phyloP scores from a whole-genome alignment of 179 eudicot genomes.

The Spinacia oleracea region DNA sequence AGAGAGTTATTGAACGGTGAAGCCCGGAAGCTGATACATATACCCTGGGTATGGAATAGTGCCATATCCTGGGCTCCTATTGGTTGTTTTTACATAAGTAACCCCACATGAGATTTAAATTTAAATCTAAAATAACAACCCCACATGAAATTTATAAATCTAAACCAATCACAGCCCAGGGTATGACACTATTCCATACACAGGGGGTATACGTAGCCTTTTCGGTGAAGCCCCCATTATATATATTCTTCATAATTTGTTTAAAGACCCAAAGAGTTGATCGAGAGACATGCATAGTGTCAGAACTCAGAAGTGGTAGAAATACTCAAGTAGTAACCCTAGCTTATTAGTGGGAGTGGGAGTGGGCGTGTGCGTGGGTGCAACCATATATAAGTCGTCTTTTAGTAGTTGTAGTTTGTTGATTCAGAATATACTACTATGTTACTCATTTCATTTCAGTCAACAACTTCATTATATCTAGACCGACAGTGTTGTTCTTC shows the following conservation, averaged over 20 bases:
- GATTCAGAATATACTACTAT: slow-evolving; percentile 20
- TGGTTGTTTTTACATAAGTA: too few species aligned
- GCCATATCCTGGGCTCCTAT: too few species aligned
- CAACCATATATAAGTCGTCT: background rate
- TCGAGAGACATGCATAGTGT: background rate
- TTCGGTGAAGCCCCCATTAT: background rate
- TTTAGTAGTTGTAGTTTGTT: slow-evolving; percentile 24
- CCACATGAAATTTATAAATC: too few species aligned
- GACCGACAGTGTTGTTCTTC: background rate
- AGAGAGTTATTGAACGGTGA: too few species aligned
- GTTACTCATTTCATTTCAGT: slow-evolving; percentile 3
- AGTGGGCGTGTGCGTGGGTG: too few species aligned
- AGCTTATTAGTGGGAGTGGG: slow-evolving; percentile 4
- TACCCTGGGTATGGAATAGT: too few species aligned
- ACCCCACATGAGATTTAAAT: too few species aligned
- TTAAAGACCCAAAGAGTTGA: background rate
- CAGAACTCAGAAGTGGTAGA: background rate
- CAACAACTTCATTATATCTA: slow-evolving; percentile 30
- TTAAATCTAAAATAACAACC: too few species aligned
- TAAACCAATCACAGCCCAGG: too few species aligned
- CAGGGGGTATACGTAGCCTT: too few species aligned
- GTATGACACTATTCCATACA: too few species aligned
- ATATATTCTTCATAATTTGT: background rate
- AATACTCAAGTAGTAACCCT: background rate
- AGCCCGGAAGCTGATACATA: too few species aligned